A percentile compares a stretch with the other conserved stretches of the same genome.
These are phyloP conservation scores for Penicillium brasilianum DNA, from an alignment of 2,329 filamentous ascomycete species.

Conservation along the genomic window DNA sequence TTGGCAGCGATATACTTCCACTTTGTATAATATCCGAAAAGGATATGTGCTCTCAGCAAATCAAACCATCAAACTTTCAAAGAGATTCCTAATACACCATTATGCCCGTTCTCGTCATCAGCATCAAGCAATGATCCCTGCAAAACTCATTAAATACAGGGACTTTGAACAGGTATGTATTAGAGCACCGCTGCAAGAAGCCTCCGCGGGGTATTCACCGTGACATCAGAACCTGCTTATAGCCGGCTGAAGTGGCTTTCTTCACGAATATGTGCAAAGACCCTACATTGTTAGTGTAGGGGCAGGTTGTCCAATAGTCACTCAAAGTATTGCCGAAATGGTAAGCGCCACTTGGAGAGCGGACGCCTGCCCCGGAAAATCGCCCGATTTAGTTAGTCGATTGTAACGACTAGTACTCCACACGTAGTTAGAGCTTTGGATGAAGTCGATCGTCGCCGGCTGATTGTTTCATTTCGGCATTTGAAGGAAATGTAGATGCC, in stretches of 20 bases:
- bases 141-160: not conserved
- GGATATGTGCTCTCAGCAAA: not conserved
- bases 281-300: not conserved
- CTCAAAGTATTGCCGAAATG: not conserved
- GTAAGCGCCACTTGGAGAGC: not conserved
- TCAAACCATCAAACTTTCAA: too few relatives aligned
- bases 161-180: not conserved
- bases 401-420: not conserved
- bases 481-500: not conserved
- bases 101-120: not conserved
- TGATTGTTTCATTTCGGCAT: not conserved
- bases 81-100: not conserved
- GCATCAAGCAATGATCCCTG: too few relatives aligned
- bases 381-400: not conserved
- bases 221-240: not conserved
- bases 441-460: not conserved
- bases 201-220: not conserved
- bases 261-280: not conserved
- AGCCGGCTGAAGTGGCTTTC: not conserved
- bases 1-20: not conserved
- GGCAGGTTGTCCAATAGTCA: not conserved
- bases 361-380: slow-evolving; percentile 5
- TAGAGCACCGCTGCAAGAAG: not conserved
- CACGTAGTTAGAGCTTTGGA: not conserved
- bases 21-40: not conserved